Base-by-base conservation (phyloP, 768 basidiomycete species). In the Jaapia argillacea region DNA sequence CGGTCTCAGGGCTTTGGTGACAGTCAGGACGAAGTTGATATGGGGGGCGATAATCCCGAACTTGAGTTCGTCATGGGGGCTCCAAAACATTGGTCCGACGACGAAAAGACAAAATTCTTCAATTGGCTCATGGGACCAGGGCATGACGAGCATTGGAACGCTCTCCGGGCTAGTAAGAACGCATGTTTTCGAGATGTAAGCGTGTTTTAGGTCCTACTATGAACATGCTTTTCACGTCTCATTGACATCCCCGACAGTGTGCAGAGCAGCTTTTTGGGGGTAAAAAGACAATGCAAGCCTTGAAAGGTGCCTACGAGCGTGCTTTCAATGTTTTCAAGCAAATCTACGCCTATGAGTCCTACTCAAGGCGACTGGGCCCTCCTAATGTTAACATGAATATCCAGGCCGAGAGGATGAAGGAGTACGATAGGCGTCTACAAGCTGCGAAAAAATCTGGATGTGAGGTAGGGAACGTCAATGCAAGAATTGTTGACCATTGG, bases 241-340 rank as follows among this genome's bases (percentile, higher is more conserved):
- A 38, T 35, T 53, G 44, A 6, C 12, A 31, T 14, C 14, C 5
- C 14, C 12, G 12, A 14, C 51, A 88, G 85, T 86, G 84, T 52
- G 79, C 85, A 0, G 47, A 62, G 21, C 75, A 84, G 44, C 77
- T 87, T 5, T 88, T 85, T 50, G 77, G 71, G 3, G 72, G 74
- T 41, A 82, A 84, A 61, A 88, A 88, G 59, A 83, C 84, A 12
- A 87, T 85, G 48, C 83, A 86, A 54, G 85, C 85, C 1, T 70
- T 88, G 44, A 88, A 88, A 62, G 84, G 85, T 18, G 87, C 85
- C 54, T 88, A 85, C 49, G 84, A 88, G 56, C 82, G 85, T 54
- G 87, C 86, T 51, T 84, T 88, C 51, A 86, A 85, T 51, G 63
- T 85, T 13, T 88, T 86, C 71, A 86, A 83, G 60, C 84, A 87